phyloP scores from a whole-genome alignment of 352 stramenopile genomes.

The Peronospora destructor region DNA sequence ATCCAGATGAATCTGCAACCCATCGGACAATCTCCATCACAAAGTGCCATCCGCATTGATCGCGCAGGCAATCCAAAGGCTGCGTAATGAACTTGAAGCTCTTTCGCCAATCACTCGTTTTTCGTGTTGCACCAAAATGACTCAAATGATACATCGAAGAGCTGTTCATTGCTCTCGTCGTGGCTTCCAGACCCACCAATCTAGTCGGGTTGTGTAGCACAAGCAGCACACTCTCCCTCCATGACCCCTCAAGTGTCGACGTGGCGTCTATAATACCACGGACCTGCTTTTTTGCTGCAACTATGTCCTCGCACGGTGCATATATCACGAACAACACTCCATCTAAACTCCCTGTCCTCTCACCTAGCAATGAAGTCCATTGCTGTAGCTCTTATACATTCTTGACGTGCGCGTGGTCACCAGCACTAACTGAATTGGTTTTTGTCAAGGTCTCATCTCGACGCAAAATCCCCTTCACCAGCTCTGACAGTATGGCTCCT shows the following conservation, averaged over 20 bases:
- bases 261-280: slow-evolving; percentile 3
- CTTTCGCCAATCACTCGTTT: slow-evolving; percentile 1
- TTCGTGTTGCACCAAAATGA: not conserved
- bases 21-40: slow-evolving; percentile 44
- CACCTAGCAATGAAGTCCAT: not conserved
- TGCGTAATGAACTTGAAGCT: slow-evolving; percentile 13
- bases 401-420: slow-evolving; percentile 9
- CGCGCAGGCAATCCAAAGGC: slow-evolving; percentile 34
- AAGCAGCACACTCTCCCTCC: slow-evolving; percentile 7
- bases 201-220: slow-evolving; percentile 16
- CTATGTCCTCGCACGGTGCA: slow-evolving; percentile 8
- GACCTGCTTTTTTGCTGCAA: slow-evolving; percentile 4
- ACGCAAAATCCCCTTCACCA: slow-evolving; percentile 19
- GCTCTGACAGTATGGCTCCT: slow-evolving; percentile 9
- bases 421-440: not conserved
- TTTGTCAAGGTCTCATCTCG: not conserved
- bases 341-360: not conserved
- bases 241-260: not conserved
- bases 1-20: slow-evolving; percentile 1
- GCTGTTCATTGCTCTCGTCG: not conserved
- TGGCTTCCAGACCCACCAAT: slow-evolving; percentile 11
- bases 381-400: slow-evolving; percentile 7
- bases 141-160: slow-evolving; percentile 8
- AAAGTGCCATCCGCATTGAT: slow-evolving; percentile 51
- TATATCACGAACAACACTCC: slow-evolving; percentile 21